phyloP scores from a whole-genome alignment of 1,284 basidiomycete genomes.

The Austroboletus rostrupii region DNA sequence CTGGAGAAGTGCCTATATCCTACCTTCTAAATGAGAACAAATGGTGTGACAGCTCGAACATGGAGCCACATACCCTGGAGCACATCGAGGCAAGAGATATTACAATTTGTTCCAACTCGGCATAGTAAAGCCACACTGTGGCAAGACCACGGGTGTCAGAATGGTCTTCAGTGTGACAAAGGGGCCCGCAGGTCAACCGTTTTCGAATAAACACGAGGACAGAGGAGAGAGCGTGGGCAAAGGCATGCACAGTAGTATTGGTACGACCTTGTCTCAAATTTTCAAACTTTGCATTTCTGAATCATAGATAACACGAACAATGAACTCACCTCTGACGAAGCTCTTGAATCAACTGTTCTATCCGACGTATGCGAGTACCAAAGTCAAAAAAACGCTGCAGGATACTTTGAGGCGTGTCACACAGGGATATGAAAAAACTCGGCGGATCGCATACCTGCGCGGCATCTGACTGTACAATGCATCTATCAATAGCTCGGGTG shows the following conservation, averaged over 20 bases:
- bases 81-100: constrained; percentile 51
- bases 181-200: constrained; percentile 37
- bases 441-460: constrained; percentile 41
- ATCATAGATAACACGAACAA: background rate
- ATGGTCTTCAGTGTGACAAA: constrained; percentile 21
- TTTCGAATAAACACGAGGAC: constrained; percentile 49
- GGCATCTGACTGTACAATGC: constrained; percentile 54
- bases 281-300: constrained; percentile 5
- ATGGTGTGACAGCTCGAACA: background rate
- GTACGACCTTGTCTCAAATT: constrained; percentile 37
- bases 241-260: constrained; percentile 57
- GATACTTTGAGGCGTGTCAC: constrained; percentile 37
- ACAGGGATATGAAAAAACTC: background rate
- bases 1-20: constrained; percentile 38
- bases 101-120: constrained; percentile 47
- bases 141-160: constrained; percentile 33
- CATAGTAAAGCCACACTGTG: constrained; percentile 51
- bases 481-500: constrained; percentile 42
- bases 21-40: constrained; percentile 23
- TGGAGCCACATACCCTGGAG: constrained; percentile 44
- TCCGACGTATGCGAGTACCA: constrained; percentile 59
- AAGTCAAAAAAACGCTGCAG: constrained; percentile 58
- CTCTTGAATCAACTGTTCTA: constrained; percentile 49
- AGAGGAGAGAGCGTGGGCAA: constrained; percentile 59
- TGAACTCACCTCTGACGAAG: constrained; percentile 42